Percentiles rank a stretch among this genome's conserved stretches.
Evolutionary conservation across 2,329 filamentous ascomycete genomes (phyloP).

Genomic region (Pyrenophora seminiperda): DNA sequence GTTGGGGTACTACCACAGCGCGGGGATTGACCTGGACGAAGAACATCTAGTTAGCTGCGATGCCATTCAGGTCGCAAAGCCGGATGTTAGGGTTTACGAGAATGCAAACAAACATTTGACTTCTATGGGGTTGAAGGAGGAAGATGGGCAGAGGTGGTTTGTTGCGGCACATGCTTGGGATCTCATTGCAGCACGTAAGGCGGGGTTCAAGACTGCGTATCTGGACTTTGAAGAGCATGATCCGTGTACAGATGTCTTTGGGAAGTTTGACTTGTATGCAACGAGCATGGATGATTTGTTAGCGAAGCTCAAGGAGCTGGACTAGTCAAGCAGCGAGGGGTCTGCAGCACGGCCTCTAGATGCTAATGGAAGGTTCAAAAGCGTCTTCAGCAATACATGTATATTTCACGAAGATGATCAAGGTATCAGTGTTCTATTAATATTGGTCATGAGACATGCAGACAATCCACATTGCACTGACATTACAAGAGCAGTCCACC

Average conservation of each 20-base stretch:
- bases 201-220: conserved; percentile 35
- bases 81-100: conserved; percentile 30
- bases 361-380: too few relatives aligned
- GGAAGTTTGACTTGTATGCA: conserved; percentile 34
- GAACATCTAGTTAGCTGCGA: conserved; percentile 32
- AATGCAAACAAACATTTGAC: conserved; percentile 24
- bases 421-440: too few relatives aligned
- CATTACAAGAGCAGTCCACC: conserved; percentile 13
- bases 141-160: conserved; percentile 30
- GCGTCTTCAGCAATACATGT: too few relatives aligned
- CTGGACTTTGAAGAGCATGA: conserved; percentile 33
- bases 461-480: not conserved
- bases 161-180: conserved; percentile 37
- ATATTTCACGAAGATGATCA: not conserved
- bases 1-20: conserved; percentile 24
- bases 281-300: conserved; percentile 28
- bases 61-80: conserved; percentile 27
- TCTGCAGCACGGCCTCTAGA: too few relatives aligned
- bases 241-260: conserved; percentile 30
- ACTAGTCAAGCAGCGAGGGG: not conserved
- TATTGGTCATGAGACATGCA: too few relatives aligned
- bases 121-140: conserved; percentile 3
- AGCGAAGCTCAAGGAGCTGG: conserved; percentile 22
- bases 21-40: conserved; percentile 24
- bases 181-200: conserved; percentile 25